Evolutionary conservation across 2,329 filamentous ascomycete genomes (phyloP), one percentile per base, ranked within the genome.

Genomic region (Diaporthe ampelina): DNA sequence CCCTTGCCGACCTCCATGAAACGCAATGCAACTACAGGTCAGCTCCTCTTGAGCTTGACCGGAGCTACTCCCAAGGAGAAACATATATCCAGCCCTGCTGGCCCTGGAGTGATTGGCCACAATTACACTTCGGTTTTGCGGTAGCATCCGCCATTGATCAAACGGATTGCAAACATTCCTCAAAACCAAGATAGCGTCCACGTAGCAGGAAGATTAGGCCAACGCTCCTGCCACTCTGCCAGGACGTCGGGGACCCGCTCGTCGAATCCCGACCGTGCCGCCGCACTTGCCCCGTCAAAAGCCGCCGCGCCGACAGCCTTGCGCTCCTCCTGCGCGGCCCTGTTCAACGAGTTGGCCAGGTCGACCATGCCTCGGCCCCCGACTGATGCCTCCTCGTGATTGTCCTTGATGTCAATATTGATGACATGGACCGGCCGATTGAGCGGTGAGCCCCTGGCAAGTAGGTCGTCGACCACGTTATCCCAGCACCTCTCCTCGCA

Each of bases 401-500:
- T 99, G 84, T 99, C 97, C 83, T 94, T 96, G 81, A 99, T 99
- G 82, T 99, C 97, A 72, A 99, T 93, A 79, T 99, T 99, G 87
- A 99, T 97, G 73, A 99, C 94, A 81, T 99, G 97, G 0, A 99
- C 97, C 0, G 97, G 95, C 2, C 95, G 88, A 83, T 99, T 99
- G 73, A 99, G 87, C 4, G 94, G 93, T 0, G 93, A 91, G 10
- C 96, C 97, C 76, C 97, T 91, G 79, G 92, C 94, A 76, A 98
- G 91, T 70, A 99, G 87, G 82, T 99, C 96, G 79, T 99, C 97
- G 15, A 99, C 90, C 45, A 99, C 97, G 6, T 97, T 95, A 84
- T 99, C 97, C 95, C 97, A 99, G 82, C 97, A 99, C 75, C 97
- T 89, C 85, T 99, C 97, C 83, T 99, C 97, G 81, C 97, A 99